Evolutionary conservation across 495 filamentous ascomycete genomes (phyloP), one percentile per base, ranked within the genome.

Genomic region (Elasticomyces elasticus): DNA sequence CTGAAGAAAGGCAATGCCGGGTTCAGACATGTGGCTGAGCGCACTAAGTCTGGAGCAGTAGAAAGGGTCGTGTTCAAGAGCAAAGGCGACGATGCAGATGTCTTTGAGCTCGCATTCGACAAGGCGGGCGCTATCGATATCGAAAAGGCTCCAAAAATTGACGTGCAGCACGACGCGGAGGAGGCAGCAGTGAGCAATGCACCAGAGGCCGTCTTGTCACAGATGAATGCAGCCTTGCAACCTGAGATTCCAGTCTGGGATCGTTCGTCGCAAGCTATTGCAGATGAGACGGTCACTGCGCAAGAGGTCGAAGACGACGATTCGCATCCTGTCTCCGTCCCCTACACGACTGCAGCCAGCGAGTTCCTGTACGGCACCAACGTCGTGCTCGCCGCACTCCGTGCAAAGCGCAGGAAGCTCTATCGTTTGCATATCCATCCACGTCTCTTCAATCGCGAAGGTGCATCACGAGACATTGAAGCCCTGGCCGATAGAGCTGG

Each of bases 321-420:
- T 22, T 46, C 25, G 19, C 20, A 28, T 20, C 58, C 58, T 3
- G 11, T 57, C 24, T 49, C 49, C 24, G 78, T 95, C 40, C 84
- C 84, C 2, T 89, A 87, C 63, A 88, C 86, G 1, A 90, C 86
- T 2, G 83, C 89, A 0, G 85, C 89, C 33, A 92, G 89, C 1
- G 84, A 94, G 55, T 97, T 95, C 66, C 76, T 98, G 7, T 97
- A 94, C 64, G 92, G 92, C 13, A 78, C 76, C 15, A 82, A 82
- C 7, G 79, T 84, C 1, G 85, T 96, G n/a, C 79, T 84, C 51
- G 86, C 91, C 6, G 91, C 90, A 1, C 69, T 98, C 19, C 81
- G 72, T 53, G 77, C 79, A 46, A 68, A 72, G 19, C 75, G 78
- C 11, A 80, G 92, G 37, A 76, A 87, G 60, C 67, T 95, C 3